phyloP scores from a whole-genome alignment of 495 filamentous ascomycete genomes.

The Cercophora newfieldiana region DNA sequence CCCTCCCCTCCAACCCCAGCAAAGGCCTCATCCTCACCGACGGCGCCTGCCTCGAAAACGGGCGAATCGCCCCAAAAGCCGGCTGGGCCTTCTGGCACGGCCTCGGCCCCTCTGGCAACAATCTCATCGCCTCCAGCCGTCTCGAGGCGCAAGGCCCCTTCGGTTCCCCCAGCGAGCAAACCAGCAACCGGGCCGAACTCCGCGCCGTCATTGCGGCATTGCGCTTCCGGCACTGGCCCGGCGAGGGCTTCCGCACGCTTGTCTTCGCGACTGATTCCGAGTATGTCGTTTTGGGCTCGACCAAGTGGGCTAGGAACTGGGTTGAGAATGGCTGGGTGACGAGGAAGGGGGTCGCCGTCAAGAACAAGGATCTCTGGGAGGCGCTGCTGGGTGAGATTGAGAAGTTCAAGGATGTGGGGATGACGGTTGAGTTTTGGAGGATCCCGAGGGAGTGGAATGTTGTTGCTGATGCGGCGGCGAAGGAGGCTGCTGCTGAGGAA shows the following conservation, averaged over 20 bases:
- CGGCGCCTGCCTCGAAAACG: constrained; percentile 43
- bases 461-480: constrained; percentile 44
- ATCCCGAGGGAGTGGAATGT: constrained; percentile 43
- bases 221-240: constrained; percentile 35
- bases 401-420: constrained; percentile 21
- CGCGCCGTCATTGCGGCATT: constrained; percentile 45
- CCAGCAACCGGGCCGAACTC: constrained; percentile 49
- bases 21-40: constrained; percentile 31
- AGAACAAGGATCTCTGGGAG: constrained; percentile 49
- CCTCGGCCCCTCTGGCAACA: not conserved
- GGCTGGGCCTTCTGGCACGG: constrained; percentile 41
- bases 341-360: constrained; percentile 23
- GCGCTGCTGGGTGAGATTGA: constrained; percentile 39
- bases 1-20: constrained; percentile 26
- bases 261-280: constrained; percentile 51
- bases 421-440: constrained; percentile 45
- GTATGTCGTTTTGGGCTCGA: constrained; percentile 44
- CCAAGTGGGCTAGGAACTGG: constrained; percentile 44
- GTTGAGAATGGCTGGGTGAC: constrained; percentile 41
- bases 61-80: constrained; percentile 32
- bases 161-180: constrained; percentile 31
- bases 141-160: constrained; percentile 39
- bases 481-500: constrained; percentile 28
- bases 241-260: constrained; percentile 40
- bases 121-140: constrained; percentile 22